Evolutionary conservation across 345 rosid genomes (phyloP).

Genomic region (Acer yangbiense): DNA sequence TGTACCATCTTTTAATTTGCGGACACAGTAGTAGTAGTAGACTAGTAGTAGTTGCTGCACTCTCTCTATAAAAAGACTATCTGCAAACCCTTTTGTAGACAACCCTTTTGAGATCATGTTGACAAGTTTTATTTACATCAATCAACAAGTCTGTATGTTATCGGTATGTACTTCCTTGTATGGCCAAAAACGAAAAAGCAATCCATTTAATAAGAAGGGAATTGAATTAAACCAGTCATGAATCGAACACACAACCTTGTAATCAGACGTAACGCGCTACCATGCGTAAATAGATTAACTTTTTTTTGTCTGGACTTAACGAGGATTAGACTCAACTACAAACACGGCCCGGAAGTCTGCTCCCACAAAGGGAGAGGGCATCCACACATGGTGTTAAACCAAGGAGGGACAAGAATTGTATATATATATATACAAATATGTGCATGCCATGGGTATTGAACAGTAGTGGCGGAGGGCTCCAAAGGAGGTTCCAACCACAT

Average conservation of each 20-base stretch:
- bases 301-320: too few species aligned
- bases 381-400: too few species aligned
- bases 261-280: constrained; percentile 29
- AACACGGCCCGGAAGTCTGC: too few species aligned
- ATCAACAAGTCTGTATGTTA: background rate
- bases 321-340: too few species aligned
- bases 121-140: too few species aligned
- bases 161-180: background rate
- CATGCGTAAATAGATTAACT: background rate
- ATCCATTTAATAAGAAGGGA: background rate
- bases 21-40: background rate
- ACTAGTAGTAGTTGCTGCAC: background rate
- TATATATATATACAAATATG: too few species aligned
- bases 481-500: too few species aligned
- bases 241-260: constrained; percentile 96
- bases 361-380: too few species aligned
- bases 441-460: too few species aligned
- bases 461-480: too few species aligned
- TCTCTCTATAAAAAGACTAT: background rate
- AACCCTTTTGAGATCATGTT: too few species aligned
- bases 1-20: background rate
- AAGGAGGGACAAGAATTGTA: too few species aligned
- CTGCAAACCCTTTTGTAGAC: background rate
- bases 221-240: constrained; percentile 89
- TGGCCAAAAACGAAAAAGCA: background rate